Percentiles rank a stretch among this genome's conserved stretches.
These are phyloP conservation scores for Penicillium sp. DNA, from an alignment of 2,329 filamentous ascomycete genomes.

Conservation along the genomic window DNA sequence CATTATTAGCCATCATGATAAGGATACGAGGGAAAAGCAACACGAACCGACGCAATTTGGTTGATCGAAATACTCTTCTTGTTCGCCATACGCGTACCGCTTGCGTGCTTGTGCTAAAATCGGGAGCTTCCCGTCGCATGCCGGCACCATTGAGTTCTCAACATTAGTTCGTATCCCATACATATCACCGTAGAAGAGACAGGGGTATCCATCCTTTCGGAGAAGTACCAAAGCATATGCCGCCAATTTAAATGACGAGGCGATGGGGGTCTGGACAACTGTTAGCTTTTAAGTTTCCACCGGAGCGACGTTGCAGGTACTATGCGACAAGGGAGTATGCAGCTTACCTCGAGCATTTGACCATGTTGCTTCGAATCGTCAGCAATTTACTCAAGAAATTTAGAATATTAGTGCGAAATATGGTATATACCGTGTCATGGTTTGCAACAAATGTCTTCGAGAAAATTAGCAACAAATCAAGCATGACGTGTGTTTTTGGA, in stretches of 20 bases:
- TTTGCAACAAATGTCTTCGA: constrained; percentile 25
- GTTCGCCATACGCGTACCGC: constrained; percentile 68
- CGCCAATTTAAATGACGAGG: constrained; percentile 70
- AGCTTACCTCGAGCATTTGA: constrained; percentile 60
- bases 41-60: constrained; percentile 62
- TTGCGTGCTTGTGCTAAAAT: constrained; percentile 65
- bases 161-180: constrained; percentile 62
- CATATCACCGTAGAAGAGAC: constrained; percentile 72
- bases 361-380: constrained; percentile 59
- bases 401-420: not conserved
- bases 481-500: not conserved
- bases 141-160: constrained; percentile 56
- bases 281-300: not conserved
- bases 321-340: not conserved
- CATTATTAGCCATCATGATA: not conserved
- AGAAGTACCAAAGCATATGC: constrained; percentile 75
- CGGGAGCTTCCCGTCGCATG: constrained; percentile 60
- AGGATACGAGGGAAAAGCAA: not conserved
- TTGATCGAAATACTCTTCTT: constrained; percentile 67
- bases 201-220: constrained; percentile 65
- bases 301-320: not conserved
- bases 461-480: constrained; percentile 8
- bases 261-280: constrained; percentile 57
- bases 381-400: not conserved
- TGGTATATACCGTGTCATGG: constrained; percentile 27